phyloP scores from a whole-genome alignment of 331 rosid genomes.

The Acacia concinna region DNA sequence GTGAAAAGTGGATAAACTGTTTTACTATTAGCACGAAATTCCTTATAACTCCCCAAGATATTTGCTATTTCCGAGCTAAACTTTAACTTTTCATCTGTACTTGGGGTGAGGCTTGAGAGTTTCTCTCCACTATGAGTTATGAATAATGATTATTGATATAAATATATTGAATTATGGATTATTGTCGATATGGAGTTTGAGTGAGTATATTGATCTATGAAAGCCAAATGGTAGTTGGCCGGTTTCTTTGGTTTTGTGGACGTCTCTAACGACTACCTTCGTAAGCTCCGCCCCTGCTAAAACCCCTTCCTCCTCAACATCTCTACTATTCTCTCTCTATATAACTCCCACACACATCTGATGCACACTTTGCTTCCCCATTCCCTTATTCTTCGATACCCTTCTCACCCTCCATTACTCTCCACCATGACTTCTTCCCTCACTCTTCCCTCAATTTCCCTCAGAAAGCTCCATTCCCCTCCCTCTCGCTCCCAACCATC shows the following conservation, averaged over 20 bases:
- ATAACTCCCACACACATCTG: slow-evolving; percentile 4
- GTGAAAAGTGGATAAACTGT: neutral
- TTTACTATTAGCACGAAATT: too few species aligned
- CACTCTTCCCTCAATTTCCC: slow-evolving; percentile 49
- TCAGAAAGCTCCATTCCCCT: slow-evolving; percentile 39
- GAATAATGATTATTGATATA: too few species aligned
- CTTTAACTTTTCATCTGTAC: neutral
- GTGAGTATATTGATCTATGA: neutral
- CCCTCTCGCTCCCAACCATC: slow-evolving; percentile 29
- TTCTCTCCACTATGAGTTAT: neutral
- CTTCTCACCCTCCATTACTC: slow-evolving; percentile 30
- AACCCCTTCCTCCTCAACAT: slow-evolving; percentile 6
- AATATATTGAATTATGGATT: neutral
- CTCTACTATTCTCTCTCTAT: neutral
- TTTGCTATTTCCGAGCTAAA: neutral
- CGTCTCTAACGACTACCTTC: slow-evolving; percentile 38
- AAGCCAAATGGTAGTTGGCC: slow-evolving; percentile 39
- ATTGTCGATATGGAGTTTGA: neutral
- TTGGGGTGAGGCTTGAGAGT: neutral
- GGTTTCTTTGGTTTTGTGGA: slow-evolving; percentile 40
- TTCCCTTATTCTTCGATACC: slow-evolving; percentile 28
- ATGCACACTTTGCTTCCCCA: slow-evolving; percentile 38
- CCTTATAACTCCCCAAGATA: too few species aligned
- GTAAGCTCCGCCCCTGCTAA: slow-evolving; percentile 58
- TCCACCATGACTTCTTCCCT: slow-evolving; percentile 59